Conservation (phyloP, 2,329 filamentous ascomycete species). For the Paraconiothyrium brasiliense region DNA sequence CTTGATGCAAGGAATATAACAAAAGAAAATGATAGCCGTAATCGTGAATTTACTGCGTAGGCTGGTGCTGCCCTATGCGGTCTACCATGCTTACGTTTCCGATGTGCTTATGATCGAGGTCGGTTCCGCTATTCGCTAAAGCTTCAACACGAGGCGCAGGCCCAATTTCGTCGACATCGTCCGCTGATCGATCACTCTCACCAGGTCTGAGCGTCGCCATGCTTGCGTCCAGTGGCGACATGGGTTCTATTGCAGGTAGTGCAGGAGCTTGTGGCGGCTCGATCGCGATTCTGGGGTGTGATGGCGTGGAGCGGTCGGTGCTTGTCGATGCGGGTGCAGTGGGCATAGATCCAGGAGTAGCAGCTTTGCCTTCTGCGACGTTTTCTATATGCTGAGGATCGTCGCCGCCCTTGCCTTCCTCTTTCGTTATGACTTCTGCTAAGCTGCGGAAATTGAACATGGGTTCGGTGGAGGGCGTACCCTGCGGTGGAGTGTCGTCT, state of each 20-base stretch:
- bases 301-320: constrained; percentile 25
- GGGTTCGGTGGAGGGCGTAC: constrained; percentile 70
- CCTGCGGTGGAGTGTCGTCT: constrained; percentile 42
- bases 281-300: constrained; percentile 24
- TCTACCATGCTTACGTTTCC: constrained; percentile 44
- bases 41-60: constrained; percentile 39
- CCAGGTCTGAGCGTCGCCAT: constrained; percentile 40
- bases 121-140: constrained; percentile 27
- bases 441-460: constrained; percentile 93
- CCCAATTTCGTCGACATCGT: constrained; percentile 39
- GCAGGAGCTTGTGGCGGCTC: constrained; percentile 19
- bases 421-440: constrained; percentile 80
- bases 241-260: constrained; percentile 19
- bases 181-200: constrained; percentile 19
- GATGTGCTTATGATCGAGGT: constrained; percentile 46
- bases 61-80: constrained; percentile 33
- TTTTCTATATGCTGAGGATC: constrained; percentile 54
- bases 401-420: constrained; percentile 58
- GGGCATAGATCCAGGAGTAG: constrained; percentile 3
- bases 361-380: constrained; percentile 24
- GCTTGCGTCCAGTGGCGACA: constrained; percentile 36
- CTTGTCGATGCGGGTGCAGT: constrained; percentile 27
- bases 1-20: constrained; percentile 13
- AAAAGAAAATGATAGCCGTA: constrained; percentile 3
- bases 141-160: constrained; percentile 35